Percentiles rank a stretch among this genome's conserved stretches.
Evolutionary conservation across 2,329 filamentous ascomycete genomes (phyloP).

Genomic region (Hypocrella siamensis): DNA sequence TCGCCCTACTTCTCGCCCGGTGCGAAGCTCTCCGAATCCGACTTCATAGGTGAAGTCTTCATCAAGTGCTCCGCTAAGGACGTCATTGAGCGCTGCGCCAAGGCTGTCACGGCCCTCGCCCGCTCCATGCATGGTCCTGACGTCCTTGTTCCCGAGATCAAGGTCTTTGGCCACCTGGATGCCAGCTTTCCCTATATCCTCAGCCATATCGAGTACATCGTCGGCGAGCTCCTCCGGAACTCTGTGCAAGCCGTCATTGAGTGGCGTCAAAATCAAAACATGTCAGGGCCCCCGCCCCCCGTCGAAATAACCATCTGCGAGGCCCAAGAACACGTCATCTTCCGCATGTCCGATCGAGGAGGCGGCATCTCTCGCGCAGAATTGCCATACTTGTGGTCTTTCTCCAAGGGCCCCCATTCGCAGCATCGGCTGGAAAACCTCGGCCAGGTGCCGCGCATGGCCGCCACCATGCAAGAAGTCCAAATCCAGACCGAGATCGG

Average conservation of each 20-base stretch:
- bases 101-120: slow-evolving; percentile 59
- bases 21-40: slow-evolving; percentile 53
- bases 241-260: slow-evolving; percentile 88
- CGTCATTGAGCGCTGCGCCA: slow-evolving; percentile 70
- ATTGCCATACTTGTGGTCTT: slow-evolving; percentile 87
- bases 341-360: slow-evolving; percentile 88
- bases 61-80: slow-evolving; percentile 83
- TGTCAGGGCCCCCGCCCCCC: slow-evolving; percentile 43
- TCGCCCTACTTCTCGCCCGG: slow-evolving; percentile 80
- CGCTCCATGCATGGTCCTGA: slow-evolving; percentile 58
- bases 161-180: slow-evolving; percentile 67
- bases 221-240: slow-evolving; percentile 88
- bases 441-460: slow-evolving; percentile 73
- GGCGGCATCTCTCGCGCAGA: slow-evolving; percentile 79
- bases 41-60: slow-evolving; percentile 93
- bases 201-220: slow-evolving; percentile 90
- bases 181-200: slow-evolving; percentile 95
- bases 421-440: slow-evolving; percentile 71
- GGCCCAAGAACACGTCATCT: slow-evolving; percentile 85
- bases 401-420: slow-evolving; percentile 78
- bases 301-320: slow-evolving; percentile 94
- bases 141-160: slow-evolving; percentile 62
- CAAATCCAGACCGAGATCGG: slow-evolving; percentile 29
- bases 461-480: slow-evolving; percentile 84
- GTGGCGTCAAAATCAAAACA: slow-evolving; percentile 33